Evolutionary conservation across 768 basidiomycete species (phyloP).

Genomic region (Amanita rubescens): DNA sequence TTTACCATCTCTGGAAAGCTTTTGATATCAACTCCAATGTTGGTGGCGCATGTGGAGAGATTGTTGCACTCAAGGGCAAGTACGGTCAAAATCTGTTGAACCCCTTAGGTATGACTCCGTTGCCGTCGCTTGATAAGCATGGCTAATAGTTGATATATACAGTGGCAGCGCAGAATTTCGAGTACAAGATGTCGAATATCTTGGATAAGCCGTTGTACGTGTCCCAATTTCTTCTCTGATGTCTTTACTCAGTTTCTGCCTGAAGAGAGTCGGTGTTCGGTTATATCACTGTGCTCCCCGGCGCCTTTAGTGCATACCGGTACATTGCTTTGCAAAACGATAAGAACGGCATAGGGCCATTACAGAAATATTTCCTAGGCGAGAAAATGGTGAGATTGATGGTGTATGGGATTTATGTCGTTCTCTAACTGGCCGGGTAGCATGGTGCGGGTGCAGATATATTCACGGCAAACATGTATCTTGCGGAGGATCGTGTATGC

Average conservation of each 20-base stretch:
- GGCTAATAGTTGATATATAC: not conserved
- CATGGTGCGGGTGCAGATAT: slow-evolving; percentile 84
- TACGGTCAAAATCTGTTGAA: slow-evolving; percentile 75
- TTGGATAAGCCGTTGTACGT: slow-evolving; percentile 76
- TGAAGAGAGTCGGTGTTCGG: slow-evolving; percentile 76
- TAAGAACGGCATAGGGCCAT: slow-evolving; percentile 68
- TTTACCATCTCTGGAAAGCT: slow-evolving; percentile 93
- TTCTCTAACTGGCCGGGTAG: slow-evolving; percentile 20
- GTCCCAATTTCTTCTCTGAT: not conserved
- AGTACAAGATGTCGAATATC: slow-evolving; percentile 93
- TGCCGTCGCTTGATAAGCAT: not conserved
- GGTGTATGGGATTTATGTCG: not conserved
- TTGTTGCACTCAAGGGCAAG: slow-evolving; percentile 85
- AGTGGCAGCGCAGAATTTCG: slow-evolving; percentile 90
- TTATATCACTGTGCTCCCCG: slow-evolving; percentile 90
- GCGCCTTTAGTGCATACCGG: slow-evolving; percentile 87
- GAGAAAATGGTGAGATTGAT: slow-evolving; percentile 72
- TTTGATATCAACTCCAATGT: slow-evolving; percentile 91
- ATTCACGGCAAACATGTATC: slow-evolving; percentile 95
- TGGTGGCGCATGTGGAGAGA: slow-evolving; percentile 94
- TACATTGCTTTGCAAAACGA: slow-evolving; percentile 93
- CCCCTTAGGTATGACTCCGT: slow-evolving; percentile 38
- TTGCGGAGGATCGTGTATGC: slow-evolving; percentile 78
- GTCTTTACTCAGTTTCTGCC: not conserved
- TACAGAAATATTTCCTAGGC: slow-evolving; percentile 95